These are phyloP conservation scores for Fusarium sp. DNA, from an alignment of 2,329 filamentous ascomycete species.

Conservation along the genomic window DNA sequence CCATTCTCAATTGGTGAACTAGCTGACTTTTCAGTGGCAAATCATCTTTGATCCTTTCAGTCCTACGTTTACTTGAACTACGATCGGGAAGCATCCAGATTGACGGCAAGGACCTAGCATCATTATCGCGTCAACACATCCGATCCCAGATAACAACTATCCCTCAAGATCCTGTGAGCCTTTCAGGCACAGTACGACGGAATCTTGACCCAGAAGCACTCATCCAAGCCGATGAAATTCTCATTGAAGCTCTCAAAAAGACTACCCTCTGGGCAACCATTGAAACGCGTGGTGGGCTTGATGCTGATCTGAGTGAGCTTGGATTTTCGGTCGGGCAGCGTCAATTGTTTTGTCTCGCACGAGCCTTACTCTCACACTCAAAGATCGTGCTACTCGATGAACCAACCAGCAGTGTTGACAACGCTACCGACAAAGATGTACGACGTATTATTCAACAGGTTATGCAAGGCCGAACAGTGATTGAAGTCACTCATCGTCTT, in stretches of 20 bases:
- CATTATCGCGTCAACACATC: conserved; percentile 53
- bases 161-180: conserved; percentile 59
- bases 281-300: conserved; percentile 50
- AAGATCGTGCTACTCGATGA: conserved; percentile 49
- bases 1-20: fast-evolving
- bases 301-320: conserved; percentile 46
- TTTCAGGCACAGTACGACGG: conserved; percentile 56
- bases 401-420: conserved; percentile 47
- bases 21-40: conserved; percentile 54
- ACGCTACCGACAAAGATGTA: conserved; percentile 42
- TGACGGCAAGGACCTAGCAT: conserved; percentile 54
- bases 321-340: conserved; percentile 55
- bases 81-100: conserved; percentile 51
- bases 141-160: conserved; percentile 56
- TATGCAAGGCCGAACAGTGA: conserved; percentile 39
- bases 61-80: conserved; percentile 60
- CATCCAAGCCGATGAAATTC: conserved; percentile 49
- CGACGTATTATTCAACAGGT: conserved; percentile 32
- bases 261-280: conserved; percentile 55
- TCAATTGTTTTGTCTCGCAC: conserved; percentile 60
- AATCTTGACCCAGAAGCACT: conserved; percentile 57
- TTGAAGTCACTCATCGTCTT: conserved; percentile 46
- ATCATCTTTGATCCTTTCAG: conserved; percentile 56
- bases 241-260: conserved; percentile 54
- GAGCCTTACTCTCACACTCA: conserved; percentile 50